A percentile compares a stretch with the other conserved stretches of the same genome.
These are phyloP conservation scores for Pseudocercospora fijiensis DNA, from an alignment of 2,329 filamentous ascomycete genomes.

Conservation along the genomic window DNA sequence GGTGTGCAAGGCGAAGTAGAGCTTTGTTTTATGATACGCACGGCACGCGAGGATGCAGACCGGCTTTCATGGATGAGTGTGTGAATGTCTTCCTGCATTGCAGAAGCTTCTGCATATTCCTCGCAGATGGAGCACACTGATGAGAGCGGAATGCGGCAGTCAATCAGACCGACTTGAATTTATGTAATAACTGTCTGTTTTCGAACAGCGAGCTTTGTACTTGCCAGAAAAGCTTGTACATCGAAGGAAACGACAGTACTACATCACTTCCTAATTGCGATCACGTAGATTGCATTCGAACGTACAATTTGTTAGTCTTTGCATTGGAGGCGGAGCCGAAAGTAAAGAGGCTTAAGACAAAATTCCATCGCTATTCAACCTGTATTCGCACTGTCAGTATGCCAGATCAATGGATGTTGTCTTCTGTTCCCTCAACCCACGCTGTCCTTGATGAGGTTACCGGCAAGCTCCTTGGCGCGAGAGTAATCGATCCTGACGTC, in stretches of 20 bases:
- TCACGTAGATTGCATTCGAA: background rate
- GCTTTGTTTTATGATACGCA: background rate
- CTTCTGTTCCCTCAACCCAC: constrained; percentile 29
- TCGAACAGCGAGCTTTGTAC: background rate
- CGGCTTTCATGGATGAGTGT: background rate
- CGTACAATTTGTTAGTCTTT: background rate
- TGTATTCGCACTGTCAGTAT: constrained; percentile 1
- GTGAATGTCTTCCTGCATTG: background rate
- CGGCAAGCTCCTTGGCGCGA: constrained; percentile 44
- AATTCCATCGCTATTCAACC: background rate
- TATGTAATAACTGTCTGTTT: background rate
- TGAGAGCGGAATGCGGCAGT: background rate
- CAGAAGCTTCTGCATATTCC: background rate
- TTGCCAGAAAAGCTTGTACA: background rate
- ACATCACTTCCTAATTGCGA: background rate
- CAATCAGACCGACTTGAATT: background rate
- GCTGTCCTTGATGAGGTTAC: constrained; percentile 41
- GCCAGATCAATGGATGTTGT: background rate
- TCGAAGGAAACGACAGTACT: background rate
- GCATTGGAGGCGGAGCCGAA: background rate
- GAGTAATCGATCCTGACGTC: constrained; percentile 51
- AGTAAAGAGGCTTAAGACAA: background rate
- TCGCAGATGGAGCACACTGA: background rate
- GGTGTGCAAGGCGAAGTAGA: background rate
- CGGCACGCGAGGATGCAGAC: background rate